Base-by-base conservation (phyloP, 306 rosid species). In the Sphenostylis stenocarpa region DNA sequence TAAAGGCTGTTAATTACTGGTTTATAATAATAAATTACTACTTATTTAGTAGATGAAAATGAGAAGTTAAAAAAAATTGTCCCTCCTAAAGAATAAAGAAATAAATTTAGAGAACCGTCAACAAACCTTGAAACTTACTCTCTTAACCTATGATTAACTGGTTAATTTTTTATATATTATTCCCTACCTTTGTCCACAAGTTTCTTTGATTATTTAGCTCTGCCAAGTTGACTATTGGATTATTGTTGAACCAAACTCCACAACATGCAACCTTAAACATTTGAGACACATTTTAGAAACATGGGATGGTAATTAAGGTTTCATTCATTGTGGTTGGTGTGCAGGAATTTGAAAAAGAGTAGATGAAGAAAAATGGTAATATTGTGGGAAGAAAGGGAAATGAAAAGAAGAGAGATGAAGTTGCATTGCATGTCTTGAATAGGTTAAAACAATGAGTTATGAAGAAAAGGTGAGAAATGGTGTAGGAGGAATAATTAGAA, bases 401-500 rank as follows among this genome's bases (percentile, higher is more conserved):
- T n/a, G n/a, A n/a, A n/a, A n/a, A 61, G 15, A 58, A 58, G 41
- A 60, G 13, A 60, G 16, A 34, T 8, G 0, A 39, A 39, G 13
- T 62, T 33, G 15, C 0, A 62, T 62, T 33, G 15, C 0, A 62
- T 15, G 67, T 29, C 26, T 3, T 62, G 4, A 63, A 34, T 63
- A 3, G 38, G 38, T 34, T 34, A 34, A 3, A 29, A 34, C 7
- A 33, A 33, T 2, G 3, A 26, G 34, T 21, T 29, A 67, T n/a
- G 23, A 55, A 81, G 61, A 67, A 58, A 67, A 81, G 52, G 76
- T 16, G 16, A 55, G 53, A 76, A 67, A 62, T 31, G 3, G 15
- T 47, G 55, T 62, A 14, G 8, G 1, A 5, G 72, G 78, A 73
- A 83, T 80, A 48, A 81, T 83, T 79, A 68, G 65, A 38, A 73